Conservation (phyloP, 1,284 basidiomycete genomes). For the Moesziomyces antarcticus region DNA sequence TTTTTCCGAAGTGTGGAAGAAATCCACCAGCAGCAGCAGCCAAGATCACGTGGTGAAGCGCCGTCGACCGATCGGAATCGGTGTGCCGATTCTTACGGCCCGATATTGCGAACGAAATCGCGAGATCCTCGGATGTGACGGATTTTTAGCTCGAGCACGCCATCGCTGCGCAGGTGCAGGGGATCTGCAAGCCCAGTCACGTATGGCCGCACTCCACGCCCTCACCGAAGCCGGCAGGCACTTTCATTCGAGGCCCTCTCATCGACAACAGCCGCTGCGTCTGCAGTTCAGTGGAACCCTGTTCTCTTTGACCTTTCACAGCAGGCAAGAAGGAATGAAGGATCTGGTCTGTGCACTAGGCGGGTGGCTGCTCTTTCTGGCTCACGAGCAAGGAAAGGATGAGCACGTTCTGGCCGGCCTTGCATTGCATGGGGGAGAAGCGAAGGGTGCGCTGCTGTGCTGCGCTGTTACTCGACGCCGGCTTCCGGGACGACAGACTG, state of each 20-base stretch:
- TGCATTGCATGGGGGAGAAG: neutral
- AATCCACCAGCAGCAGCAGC: slow-evolving; percentile 18
- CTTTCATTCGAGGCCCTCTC: too few species aligned
- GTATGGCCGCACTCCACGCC: neutral
- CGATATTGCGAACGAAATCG: neutral
- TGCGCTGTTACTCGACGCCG: too few species aligned
- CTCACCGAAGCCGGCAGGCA: too few species aligned
- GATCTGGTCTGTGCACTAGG: neutral
- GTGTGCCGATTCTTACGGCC: neutral
- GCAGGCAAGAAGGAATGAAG: neutral
- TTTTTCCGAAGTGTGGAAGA: slow-evolving; percentile 28
- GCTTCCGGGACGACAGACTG: too few species aligned
- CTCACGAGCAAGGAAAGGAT: neutral
- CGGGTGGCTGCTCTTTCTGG: too few species aligned
- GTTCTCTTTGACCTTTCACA: too few species aligned
- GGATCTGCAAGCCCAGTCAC: slow-evolving; percentile 9
- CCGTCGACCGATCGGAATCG: neutral
- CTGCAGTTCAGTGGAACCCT: too few species aligned
- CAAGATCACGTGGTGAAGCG: slow-evolving; percentile 25
- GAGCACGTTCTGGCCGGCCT: neutral
- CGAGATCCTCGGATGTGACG: slow-evolving; percentile 24
- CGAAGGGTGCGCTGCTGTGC: neutral
- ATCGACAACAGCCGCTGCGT: too few species aligned
- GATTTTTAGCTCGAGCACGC: slow-evolving; percentile 23
- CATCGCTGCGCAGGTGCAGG: slow-evolving; percentile 24